Base-by-base conservation (phyloP, 352 stramenopile species). In the Phytophthora fragariae region DNA sequence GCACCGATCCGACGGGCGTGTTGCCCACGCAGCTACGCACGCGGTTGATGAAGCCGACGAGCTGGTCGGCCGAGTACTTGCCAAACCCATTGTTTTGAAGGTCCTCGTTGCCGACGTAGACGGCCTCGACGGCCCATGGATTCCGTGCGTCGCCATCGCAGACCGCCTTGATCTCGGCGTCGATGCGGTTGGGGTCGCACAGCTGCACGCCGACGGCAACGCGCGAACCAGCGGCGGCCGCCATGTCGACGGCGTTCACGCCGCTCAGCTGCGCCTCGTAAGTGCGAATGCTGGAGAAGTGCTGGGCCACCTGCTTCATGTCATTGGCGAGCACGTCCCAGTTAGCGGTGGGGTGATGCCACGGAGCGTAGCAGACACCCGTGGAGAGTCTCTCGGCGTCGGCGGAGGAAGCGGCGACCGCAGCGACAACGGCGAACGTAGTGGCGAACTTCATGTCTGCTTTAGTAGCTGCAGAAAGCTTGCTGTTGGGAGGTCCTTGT, bases 101-200 rank as follows among this genome's bases (percentile, higher is more conserved):
- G 76, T 94, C 79, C 33, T 94, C 87, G 70, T 92, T 94, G 55
- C 87, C 87, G 24, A 89, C 84, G 71, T 89, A 92, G 62, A 94
- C 86, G 24, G 85, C 82, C 31, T 89, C 69, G 31, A 94, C 76
- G 6, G 54, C 73, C 33, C 70, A 60, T 0, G 80, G 68, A 50
- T 85, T 73, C 9, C 54, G 44, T 41, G 73, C 55, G 21, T 80
- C 82, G 55, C 82, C 86, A 4, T 75, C 69, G 53, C 87, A 85
- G 12, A 82, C 83, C 5, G 85, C 85, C 39, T 85, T 27, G 68
- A 94, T 87, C 70, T 91, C 83, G n/a, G 46, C 59, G 19, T 84
- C 66, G 58, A 86, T 84, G 1, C 57, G 64, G n/a, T 17, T 57
- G 21, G 65, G 27, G 57, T 93, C 78, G 2, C 65, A 55, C 12